Percentiles rank a stretch among this genome's conserved stretches.
These are phyloP conservation scores for Cystobasidiaceae sp. DNA, from an alignment of 1,284 basidiomycete genomes.

Conservation along the genomic window DNA sequence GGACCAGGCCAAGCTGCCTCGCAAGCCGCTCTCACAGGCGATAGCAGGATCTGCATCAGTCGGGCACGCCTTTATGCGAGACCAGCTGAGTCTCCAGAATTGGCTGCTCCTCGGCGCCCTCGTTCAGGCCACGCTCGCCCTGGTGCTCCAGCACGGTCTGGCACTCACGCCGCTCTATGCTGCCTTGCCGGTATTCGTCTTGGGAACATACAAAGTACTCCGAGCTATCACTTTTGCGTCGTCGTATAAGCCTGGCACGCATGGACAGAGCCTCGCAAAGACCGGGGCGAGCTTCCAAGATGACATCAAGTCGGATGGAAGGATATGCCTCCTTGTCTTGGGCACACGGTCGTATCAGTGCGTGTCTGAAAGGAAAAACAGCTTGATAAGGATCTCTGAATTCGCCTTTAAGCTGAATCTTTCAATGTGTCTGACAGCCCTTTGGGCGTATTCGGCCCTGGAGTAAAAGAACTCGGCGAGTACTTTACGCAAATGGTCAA, in stretches of 20 bases:
- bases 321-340: neutral
- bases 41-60: too few relatives aligned
- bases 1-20: neutral
- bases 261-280: neutral
- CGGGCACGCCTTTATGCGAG: neutral
- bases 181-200: neutral
- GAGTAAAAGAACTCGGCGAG: constrained; percentile 3
- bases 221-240: neutral
- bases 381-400: neutral
- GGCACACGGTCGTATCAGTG: neutral
- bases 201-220: neutral
- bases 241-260: neutral
- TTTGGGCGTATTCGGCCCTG: constrained; percentile 1
- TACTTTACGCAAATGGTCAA: neutral
- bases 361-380: neutral
- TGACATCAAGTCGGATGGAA: constrained; percentile 1
- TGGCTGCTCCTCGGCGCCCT: neutral
- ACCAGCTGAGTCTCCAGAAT: neutral
- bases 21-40: constrained; percentile 3
- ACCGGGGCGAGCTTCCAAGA: neutral
- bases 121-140: neutral
- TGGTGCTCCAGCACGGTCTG: neutral
- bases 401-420: neutral
- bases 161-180: neutral
- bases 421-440: too few relatives aligned